Evolutionary conservation across 306 rosid genomes (phyloP), one percentile per base, ranked within the genome.

Genomic region (Lupinus albus): DNA sequence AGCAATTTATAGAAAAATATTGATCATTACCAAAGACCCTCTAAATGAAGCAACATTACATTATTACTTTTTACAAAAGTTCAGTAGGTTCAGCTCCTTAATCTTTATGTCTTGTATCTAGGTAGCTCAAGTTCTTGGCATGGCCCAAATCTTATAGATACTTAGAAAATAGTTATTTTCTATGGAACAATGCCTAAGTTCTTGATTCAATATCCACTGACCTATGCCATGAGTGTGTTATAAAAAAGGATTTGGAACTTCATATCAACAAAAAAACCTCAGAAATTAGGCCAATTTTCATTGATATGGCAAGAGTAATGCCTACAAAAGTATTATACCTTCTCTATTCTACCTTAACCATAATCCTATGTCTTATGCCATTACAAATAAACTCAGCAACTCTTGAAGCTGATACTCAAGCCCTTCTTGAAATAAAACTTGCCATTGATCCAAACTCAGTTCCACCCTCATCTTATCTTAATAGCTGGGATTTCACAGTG

Each of bases 391-490:
- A 53, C 46, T 79, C 78, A 39, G 30, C 13, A 56, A 82, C 90
- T 12, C 75, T 71, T 1, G 17, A 35, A 60, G 15, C 36, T 7
- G 87, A 85, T 30, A 73, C 21, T 58, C 41, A 7, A 12, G 61
- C 71, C 13, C 90, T 82, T 47, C 67, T 7, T 8, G 73, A 38
- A 18, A 36, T 85, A 58, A 78, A 51, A 48, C 61, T 10, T 32
- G 36, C 64, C 44, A 33, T 81, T 20, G 91, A 86, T 64, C 91
- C 86, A 2, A 81, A 54, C 61, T 81, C 83, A 11, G 1, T 83
- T 7, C 7, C 80, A 13, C 61, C 39, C 12, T 46, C 44, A 35
- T 82, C 85, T 14, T 82, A 71, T 41, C 68, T 80, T 1, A 56
- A 12, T 11, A 72, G 65, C 15, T 86, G 83, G 86, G 81, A 81